Evolutionary conservation across 208 protist genomes (phyloP), one percentile per base, ranked within the genome.

Genomic region (Strigomonas galati): DNA sequence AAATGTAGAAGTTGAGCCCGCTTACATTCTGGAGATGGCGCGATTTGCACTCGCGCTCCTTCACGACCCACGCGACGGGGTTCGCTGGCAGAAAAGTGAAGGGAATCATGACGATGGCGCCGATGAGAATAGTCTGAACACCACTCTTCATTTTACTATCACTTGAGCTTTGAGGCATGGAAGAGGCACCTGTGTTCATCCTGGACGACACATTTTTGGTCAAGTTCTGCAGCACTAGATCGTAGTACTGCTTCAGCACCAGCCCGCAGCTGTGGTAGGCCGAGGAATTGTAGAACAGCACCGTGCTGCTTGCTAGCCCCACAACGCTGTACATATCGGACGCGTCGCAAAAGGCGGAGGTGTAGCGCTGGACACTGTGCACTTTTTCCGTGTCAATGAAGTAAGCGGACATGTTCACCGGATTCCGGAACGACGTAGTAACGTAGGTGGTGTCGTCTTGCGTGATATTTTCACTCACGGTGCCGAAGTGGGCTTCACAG

Each of bases 141-240:
- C 60, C 27, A 46, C 72, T 31, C 23, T 26, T 40, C 43, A 74
- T 54, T 14, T 40, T 10, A 4, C 10, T 4, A 4, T 40, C 35
- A 4, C n/a, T n/a, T n/a, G n/a, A n/a, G n/a, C n/a, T n/a, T n/a
- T n/a, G n/a, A n/a, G n/a, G n/a, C n/a, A n/a, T n/a, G n/a, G n/a
- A n/a, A n/a, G n/a, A n/a, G n/a, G n/a, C n/a, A n/a, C n/a, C n/a
- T n/a, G n/a, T n/a, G n/a, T n/a, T 86, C 31, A 92, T 92, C 61
- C 72, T 74, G 31, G 93, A 28, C 65, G 93, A 95, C 7, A 97
- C 85, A 60, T 91, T 77, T 67, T 92, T 87, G 52, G 95, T 79
- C 27, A 81, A 89, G 14, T 84, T 89, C 70, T 97, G 82, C 44
- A 67, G 84, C 6, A 97, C 73, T 28, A 71, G 74, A 76, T 95